Evolutionary conservation across 257 asterid species (phyloP).

Genomic region (Verbascum thapsus): DNA sequence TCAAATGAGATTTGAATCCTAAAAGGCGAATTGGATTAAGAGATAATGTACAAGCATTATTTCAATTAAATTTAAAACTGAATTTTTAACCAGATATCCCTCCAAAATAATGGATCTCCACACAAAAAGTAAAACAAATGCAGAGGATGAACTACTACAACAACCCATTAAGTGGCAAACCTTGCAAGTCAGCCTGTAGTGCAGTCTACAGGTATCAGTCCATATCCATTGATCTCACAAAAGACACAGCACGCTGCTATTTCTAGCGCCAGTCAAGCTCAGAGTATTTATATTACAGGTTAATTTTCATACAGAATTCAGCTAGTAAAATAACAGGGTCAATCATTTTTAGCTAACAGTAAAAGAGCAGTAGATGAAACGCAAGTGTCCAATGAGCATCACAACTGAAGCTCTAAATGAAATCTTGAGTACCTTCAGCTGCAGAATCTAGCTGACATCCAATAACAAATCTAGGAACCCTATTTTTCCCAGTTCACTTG

Average conservation of each 20-base stretch:
- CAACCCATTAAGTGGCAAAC: no score
- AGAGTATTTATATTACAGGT: background rate
- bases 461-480: conserved; percentile 18
- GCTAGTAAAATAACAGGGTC: background rate
- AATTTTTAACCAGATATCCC: no score
- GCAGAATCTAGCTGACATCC: conserved; percentile 23
- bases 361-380: conserved; percentile 9
- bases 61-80: no score
- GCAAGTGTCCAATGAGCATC: conserved; percentile 26
- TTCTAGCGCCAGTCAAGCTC: conserved; percentile 20
- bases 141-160: no score
- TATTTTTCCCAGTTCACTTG: conserved; percentile 16
- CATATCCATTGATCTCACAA: conserved; percentile 4
- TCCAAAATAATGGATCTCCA: no score
- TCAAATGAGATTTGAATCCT: no score
- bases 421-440: conserved; percentile 27
- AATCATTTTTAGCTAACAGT: conserved; percentile 9
- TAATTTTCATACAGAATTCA: conserved; percentile 20
- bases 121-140: no score
- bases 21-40: no score
- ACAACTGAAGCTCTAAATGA: conserved; percentile 29
- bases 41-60: no score
- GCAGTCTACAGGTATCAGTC: conserved; percentile 18
- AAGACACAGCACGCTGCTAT: conserved; percentile 12
- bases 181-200: background rate